A percentile compares a stretch with the other conserved stretches of the same genome.
These are phyloP conservation scores for Aspergillus spinulosporus DNA, from an alignment of 2,329 filamentous ascomycete species.

Conservation along the genomic window DNA sequence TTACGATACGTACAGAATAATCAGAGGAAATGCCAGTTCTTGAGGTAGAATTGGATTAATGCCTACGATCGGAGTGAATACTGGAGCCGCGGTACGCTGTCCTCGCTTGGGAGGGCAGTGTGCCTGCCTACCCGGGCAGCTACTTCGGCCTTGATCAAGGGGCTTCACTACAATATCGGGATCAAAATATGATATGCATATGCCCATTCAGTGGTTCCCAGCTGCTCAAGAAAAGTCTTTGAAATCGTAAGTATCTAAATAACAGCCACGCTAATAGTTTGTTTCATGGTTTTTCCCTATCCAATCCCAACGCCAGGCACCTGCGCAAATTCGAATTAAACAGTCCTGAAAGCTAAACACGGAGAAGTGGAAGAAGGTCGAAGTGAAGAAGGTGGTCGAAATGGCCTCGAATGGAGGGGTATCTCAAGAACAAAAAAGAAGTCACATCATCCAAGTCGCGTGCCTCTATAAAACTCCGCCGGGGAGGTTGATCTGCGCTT, in stretches of 20 bases:
- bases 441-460: constrained; percentile 3
- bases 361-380: not conserved
- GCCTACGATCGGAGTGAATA: no score
- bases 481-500: constrained; percentile 35
- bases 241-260: not conserved
- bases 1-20: no score
- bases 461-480: constrained; percentile 33
- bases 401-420: constrained; percentile 17
- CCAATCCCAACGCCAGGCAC: constrained; percentile 9
- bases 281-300: not conserved
- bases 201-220: not conserved
- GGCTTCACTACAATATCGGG: no score
- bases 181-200: no score
- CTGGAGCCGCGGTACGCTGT: no score
- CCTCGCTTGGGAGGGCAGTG: no score
- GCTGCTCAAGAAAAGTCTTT: not conserved
- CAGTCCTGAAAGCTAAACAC: not conserved
- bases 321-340: constrained; percentile 3
- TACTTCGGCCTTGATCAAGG: no score
- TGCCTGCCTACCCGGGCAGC: no score
- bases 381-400: not conserved
- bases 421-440: constrained; percentile 23
- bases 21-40: no score
- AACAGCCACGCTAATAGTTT: constrained; percentile 2
- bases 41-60: no score